These are phyloP conservation scores for Trichoderma koningiopsis DNA, from an alignment of 2,329 filamentous ascomycete genomes.

Conservation along the genomic window DNA sequence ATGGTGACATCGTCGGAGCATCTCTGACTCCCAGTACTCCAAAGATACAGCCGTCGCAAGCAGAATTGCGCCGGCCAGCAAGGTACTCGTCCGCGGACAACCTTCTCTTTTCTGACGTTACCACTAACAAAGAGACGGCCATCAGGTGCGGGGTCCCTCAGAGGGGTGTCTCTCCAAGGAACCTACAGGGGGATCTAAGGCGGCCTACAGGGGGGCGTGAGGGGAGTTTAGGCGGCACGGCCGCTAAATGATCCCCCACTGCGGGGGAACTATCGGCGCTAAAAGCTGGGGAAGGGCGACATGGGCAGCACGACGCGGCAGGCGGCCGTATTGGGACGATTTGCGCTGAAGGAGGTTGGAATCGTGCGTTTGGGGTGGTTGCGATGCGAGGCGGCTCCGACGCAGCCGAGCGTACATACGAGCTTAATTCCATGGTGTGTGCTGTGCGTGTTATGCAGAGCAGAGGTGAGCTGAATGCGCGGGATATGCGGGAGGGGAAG, in stretches of 20 bases:
- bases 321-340: conserved; percentile 1
- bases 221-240: conserved; percentile 6
- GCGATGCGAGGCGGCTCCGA: background rate
- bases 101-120: conserved; percentile 23
- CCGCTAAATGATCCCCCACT: conserved; percentile 21
- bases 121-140: background rate
- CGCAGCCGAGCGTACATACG: conserved; percentile 23
- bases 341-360: background rate
- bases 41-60: conserved; percentile 3
- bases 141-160: conserved; percentile 26
- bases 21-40: background rate
- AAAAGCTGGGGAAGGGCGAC: conserved; percentile 27
- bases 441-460: background rate
- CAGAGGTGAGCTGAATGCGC: background rate
- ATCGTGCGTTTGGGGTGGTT: background rate
- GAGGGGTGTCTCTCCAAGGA: conserved; percentile 12
- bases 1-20: conserved; percentile 5
- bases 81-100: conserved; percentile 18
- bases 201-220: conserved; percentile 14
- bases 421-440: conserved; percentile 1
- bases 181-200: background rate
- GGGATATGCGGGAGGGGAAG: background rate
- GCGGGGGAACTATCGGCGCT: conserved; percentile 26
- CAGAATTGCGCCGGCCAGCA: background rate
- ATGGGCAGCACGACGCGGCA: background rate